These are phyloP conservation scores for Lathyrus sativus DNA, from an alignment of 306 rosid species.

Conservation along the genomic window DNA sequence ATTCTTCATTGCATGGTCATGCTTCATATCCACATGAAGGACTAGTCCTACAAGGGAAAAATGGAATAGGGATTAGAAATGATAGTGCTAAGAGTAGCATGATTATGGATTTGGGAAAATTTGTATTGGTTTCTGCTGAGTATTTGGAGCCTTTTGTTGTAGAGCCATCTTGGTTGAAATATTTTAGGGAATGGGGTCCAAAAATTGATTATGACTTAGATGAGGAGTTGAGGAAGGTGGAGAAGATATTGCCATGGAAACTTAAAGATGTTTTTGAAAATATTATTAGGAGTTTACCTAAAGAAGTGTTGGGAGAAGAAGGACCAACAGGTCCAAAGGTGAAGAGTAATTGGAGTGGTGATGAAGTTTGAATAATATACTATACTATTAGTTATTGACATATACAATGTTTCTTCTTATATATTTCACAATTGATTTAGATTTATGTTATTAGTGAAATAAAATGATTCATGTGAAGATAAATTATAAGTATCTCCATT, in stretches of 20 bases:
- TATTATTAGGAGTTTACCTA: neutral
- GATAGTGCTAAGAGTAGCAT: slow-evolving; percentile 53
- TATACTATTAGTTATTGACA: neutral
- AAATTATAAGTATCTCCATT: no score
- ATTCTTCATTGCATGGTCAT: slow-evolving; percentile 71
- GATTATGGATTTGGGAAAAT: slow-evolving; percentile 46
- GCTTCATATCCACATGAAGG: slow-evolving; percentile 70
- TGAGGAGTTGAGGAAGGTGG: neutral
- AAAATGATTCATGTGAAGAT: neutral
- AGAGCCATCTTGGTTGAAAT: slow-evolving; percentile 78
- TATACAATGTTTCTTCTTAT: neutral
- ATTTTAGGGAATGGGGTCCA: slow-evolving; percentile 23
- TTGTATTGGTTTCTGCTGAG: slow-evolving; percentile 51
- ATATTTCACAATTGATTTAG: neutral
- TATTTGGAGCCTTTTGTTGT: slow-evolving; percentile 46
- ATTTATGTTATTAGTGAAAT: slow-evolving; percentile 1
- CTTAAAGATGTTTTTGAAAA: slow-evolving; percentile 1
- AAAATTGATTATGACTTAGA: slow-evolving; percentile 5
- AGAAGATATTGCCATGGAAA: neutral
- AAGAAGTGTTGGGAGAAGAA: slow-evolving; percentile 12
- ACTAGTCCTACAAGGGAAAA: slow-evolving; percentile 56
- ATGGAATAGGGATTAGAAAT: slow-evolving; percentile 58
- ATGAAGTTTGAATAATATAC: slow-evolving; percentile 8
- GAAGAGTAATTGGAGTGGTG: slow-evolving; percentile 7
- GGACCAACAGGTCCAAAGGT: slow-evolving; percentile 5